Percentiles rank a stretch among this genome's conserved stretches.
Conservation (phyloP, 1,284 basidiomycete species). For the Lentinula novae-zelandiae region DNA sequence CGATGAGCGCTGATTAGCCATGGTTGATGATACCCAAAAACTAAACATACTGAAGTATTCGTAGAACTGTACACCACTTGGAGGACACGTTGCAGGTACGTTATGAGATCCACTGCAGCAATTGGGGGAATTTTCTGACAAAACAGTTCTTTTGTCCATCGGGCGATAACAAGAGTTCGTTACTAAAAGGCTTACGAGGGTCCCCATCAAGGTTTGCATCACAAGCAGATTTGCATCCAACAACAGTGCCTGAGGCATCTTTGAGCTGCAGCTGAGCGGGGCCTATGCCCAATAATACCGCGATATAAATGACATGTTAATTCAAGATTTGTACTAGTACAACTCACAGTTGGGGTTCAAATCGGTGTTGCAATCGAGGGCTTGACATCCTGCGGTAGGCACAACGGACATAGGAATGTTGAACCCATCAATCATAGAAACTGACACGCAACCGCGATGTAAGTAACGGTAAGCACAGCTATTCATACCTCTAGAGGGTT, state of each 20-base stretch:
- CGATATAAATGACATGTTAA: background rate
- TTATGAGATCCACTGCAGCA: slow-evolving; percentile 18
- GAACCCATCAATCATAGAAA: slow-evolving; percentile 55
- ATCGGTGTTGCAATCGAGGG: slow-evolving; percentile 50
- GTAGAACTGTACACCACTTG: slow-evolving; percentile 13
- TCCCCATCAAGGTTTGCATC: slow-evolving; percentile 37
- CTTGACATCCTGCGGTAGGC: slow-evolving; percentile 47
- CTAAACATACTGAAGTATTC: slow-evolving; percentile 16
- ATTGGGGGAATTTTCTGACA: slow-evolving; percentile 29
- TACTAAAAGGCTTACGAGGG: slow-evolving; percentile 14
- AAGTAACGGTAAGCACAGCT: background rate
- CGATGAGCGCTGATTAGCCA: background rate
- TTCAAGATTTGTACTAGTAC: background rate
- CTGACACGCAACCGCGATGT: slow-evolving; percentile 16
- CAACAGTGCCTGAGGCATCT: slow-evolving; percentile 39
- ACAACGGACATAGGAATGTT: slow-evolving; percentile 56
- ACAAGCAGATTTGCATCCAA: slow-evolving; percentile 52
- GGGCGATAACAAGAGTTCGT: background rate
- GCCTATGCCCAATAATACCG: slow-evolving; percentile 23
- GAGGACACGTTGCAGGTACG: slow-evolving; percentile 13
- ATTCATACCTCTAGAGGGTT: background rate
- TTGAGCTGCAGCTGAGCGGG: slow-evolving; percentile 30
- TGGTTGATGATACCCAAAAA: background rate
- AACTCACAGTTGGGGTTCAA: slow-evolving; percentile 42
- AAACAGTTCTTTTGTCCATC: background rate